Evolutionary conservation across 2,329 filamentous ascomycete species (phyloP), one percentile per base, ranked within the genome.

Genomic region (Penicillium sumatraense): DNA sequence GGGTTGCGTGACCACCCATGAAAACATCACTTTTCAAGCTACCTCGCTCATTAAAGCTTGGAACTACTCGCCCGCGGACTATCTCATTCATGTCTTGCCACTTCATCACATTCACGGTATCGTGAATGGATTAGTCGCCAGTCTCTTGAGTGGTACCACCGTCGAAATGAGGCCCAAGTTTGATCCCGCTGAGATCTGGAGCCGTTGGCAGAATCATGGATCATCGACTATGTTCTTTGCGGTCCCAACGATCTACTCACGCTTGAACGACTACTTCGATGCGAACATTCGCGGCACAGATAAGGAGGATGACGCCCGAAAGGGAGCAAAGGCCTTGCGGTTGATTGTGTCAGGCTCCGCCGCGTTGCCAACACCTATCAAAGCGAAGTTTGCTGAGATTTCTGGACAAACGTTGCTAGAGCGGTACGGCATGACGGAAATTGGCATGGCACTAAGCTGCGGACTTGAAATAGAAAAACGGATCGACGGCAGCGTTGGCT

Each of bases 31-130:
- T 3, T 72, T 72, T 53, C 70, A 72, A 45, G 68, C 68, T 1
- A 58, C 57, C 50, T 67, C 62, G 33, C 63, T 72, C 2, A 60
- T 69, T n/a, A 58, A 70, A 41, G 69, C 69, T 13, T 72, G 70
- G 70, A 33, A 68, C 10, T 72, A 72, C 36, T 51, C 35, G 7
- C 54, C 65, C 1, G 66, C 72, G 1, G 80, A 82, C 58, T 74
- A 76, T 23, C 70, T 81, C 1, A 77, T 82, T 20, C 80, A 82
- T 53, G 72, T 82, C 2, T 72, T 82, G 2, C 80, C 80, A 0
- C 74, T 82, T 1, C 80, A 82, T 54, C 80, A 82, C 56, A 73
- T 81, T 10, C 80, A 81, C 38, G 80, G 80, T 0, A 77, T 82
- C 16, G 75, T 81, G 51, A 81, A 81, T 38, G 80, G 78, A 48